Evolutionary conservation across 2,329 filamentous ascomycete genomes (phyloP).

Genomic region (Aureobasidium sp.): DNA sequence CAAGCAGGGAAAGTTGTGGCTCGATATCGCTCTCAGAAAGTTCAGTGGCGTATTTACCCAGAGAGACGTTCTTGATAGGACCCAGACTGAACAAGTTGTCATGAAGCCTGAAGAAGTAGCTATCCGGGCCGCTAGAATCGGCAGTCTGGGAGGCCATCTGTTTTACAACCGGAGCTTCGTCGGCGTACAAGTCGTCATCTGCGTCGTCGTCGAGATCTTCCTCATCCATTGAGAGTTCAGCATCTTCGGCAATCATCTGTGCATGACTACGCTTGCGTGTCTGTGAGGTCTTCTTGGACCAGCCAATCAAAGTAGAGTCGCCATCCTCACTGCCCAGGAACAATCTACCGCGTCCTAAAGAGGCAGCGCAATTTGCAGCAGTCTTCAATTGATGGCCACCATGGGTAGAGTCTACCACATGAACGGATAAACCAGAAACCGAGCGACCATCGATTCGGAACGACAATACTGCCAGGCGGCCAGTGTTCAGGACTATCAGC

Average conservation of each 20-base stretch:
- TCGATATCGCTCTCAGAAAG: slow-evolving; percentile 20
- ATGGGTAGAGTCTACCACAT: slow-evolving; percentile 51
- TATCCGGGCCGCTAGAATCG: slow-evolving; percentile 45
- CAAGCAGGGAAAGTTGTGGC: slow-evolving; percentile 42
- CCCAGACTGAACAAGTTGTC: slow-evolving; percentile 71
- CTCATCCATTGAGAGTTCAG: slow-evolving; percentile 38
- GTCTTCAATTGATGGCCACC: slow-evolving; percentile 56
- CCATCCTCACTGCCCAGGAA: slow-evolving; percentile 81
- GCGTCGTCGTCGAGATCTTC: slow-evolving; percentile 53
- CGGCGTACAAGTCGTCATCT: slow-evolving; percentile 55
- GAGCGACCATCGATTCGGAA: slow-evolving; percentile 87
- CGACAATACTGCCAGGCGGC: slow-evolving; percentile 63
- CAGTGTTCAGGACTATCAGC: slow-evolving; percentile 70
- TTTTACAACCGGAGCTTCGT: slow-evolving; percentile 40
- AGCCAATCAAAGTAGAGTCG: slow-evolving; percentile 74
- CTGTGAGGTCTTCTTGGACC: slow-evolving; percentile 58
- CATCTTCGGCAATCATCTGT: slow-evolving; percentile 47
- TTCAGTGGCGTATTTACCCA: slow-evolving; percentile 47
- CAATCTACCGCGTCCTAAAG: slow-evolving; percentile 58
- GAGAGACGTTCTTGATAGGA: slow-evolving; percentile 65
- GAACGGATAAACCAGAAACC: slow-evolving; percentile 76
- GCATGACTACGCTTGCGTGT: slow-evolving; percentile 55
- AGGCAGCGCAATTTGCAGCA: slow-evolving; percentile 60
- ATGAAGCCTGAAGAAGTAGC: slow-evolving; percentile 66
- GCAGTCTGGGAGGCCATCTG: slow-evolving; percentile 26